Percentiles rank a stretch among this genome's conserved stretches.
Evolutionary conservation across 495 filamentous ascomycete genomes (phyloP).

Genomic region (Aspergillus diversus): DNA sequence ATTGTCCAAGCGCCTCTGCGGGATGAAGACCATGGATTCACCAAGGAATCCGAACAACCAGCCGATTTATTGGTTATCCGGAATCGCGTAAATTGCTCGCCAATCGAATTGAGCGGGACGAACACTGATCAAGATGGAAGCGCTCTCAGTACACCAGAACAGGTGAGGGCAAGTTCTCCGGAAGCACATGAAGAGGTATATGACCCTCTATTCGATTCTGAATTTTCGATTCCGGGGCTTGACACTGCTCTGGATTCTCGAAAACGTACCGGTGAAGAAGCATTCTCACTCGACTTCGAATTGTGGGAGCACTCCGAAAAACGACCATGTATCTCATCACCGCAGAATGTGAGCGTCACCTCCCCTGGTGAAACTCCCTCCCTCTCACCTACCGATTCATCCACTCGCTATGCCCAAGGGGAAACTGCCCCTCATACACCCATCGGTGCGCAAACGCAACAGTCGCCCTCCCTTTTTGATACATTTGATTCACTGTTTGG

Average conservation of each 20-base stretch:
- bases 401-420: conserved; percentile 16
- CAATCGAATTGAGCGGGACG: neutral
- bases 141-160: neutral
- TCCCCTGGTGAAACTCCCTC: conserved; percentile 29
- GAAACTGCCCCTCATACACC: conserved; percentile 27
- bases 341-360: conserved; percentile 3
- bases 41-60: neutral
- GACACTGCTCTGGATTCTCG: conserved; percentile 24
- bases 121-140: neutral
- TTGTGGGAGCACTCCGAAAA: conserved; percentile 23
- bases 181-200: conserved; percentile 16
- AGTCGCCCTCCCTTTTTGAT: conserved; percentile 29
- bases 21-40: conserved; percentile 18
- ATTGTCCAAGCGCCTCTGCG: conserved; percentile 9
- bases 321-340: conserved; percentile 20
- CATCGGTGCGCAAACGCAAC: conserved; percentile 17
- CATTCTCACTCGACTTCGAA: conserved; percentile 24
- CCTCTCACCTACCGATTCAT: conserved; percentile 27
- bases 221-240: conserved; percentile 26
- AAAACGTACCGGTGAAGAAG: conserved; percentile 30
- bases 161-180: neutral
- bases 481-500: conserved; percentile 28
- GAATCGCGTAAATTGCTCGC: neutral
- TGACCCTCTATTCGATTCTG: conserved; percentile 28
- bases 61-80: neutral